phyloP scores from a whole-genome alignment of 441 rosid genomes.

The Macaranga tanarius region DNA sequence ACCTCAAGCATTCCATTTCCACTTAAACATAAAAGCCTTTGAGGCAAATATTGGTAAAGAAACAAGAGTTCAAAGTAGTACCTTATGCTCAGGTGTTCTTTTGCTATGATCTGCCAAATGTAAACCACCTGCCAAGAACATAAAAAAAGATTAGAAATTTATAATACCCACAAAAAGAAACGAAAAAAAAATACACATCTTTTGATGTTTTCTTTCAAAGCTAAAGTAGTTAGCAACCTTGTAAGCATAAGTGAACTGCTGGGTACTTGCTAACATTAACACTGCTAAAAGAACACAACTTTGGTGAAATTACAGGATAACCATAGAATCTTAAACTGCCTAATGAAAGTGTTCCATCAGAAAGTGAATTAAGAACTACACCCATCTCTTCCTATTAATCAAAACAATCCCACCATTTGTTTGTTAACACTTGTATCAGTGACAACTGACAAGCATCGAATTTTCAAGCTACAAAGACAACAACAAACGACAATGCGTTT shows the following conservation, averaged over 20 bases:
- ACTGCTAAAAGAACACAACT: constrained; percentile 21
- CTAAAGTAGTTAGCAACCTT: constrained; percentile 27
- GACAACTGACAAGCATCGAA: too few relatives aligned
- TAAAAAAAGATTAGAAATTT: not conserved
- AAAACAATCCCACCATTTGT: too few relatives aligned
- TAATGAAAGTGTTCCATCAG: constrained; percentile 22
- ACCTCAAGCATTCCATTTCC: not conserved
- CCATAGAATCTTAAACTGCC: constrained; percentile 24
- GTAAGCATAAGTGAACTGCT: constrained; percentile 27
- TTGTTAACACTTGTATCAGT: too few relatives aligned
- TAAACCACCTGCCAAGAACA: constrained; percentile 33
- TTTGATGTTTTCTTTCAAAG: not conserved
- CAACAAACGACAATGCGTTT: too few relatives aligned
- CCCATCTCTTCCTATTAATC: constrained; percentile 28
- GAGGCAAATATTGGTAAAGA: not conserved
- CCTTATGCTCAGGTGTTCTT: constrained; percentile 31
- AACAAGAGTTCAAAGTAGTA: constrained; percentile 20
- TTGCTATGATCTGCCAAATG: constrained; percentile 22
- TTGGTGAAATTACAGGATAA: constrained; percentile 17
- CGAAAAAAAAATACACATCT: not conserved
- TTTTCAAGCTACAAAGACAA: too few relatives aligned
- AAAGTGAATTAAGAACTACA: constrained; percentile 27
- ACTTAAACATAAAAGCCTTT: not conserved
- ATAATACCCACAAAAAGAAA: not conserved
- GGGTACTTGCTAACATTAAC: constrained; percentile 8